Evolutionary conservation across 2,329 filamentous ascomycete genomes (phyloP).

Genomic region (Byssoonygena ceratinophila): DNA sequence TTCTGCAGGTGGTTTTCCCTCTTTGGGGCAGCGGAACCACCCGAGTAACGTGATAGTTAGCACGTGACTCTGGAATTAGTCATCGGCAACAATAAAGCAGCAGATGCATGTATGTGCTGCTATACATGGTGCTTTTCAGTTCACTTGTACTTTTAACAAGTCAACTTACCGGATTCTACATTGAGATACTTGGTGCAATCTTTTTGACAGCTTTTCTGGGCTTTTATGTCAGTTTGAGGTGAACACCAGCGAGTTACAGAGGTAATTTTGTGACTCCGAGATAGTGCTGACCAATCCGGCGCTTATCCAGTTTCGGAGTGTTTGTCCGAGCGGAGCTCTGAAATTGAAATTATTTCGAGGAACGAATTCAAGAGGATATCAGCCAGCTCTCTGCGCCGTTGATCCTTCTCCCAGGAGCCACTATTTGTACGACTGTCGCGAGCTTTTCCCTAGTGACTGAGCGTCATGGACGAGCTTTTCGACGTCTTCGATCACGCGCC

Average conservation of each 20-base stretch:
- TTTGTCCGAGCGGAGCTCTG: not conserved
- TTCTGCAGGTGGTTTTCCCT: not conserved
- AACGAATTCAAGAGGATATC: no score
- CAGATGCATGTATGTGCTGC: no score
- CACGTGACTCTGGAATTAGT: not conserved
- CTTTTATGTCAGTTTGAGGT: no score
- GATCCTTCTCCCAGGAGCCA: not conserved
- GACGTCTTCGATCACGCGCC: conserved; percentile 66
- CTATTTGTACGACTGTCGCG: not conserved
- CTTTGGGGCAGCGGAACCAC: not conserved
- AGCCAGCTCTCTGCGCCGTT: not conserved
- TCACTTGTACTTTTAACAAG: no score
- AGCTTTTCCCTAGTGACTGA: not conserved
- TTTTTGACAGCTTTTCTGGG: no score
- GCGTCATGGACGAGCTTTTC: conserved; percentile 65
- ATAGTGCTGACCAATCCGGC: no score
- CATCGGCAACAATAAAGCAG: no score
- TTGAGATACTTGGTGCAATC: no score
- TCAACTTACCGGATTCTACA: not conserved
- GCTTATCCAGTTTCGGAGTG: not conserved
- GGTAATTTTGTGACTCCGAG: not conserved
- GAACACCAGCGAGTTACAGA: no score
- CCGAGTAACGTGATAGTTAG: not conserved
- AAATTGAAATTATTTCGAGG: not conserved
- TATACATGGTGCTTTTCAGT: no score